Conservation (phyloP, 129 eudicot species). For the Pittosporum tobira region DNA sequence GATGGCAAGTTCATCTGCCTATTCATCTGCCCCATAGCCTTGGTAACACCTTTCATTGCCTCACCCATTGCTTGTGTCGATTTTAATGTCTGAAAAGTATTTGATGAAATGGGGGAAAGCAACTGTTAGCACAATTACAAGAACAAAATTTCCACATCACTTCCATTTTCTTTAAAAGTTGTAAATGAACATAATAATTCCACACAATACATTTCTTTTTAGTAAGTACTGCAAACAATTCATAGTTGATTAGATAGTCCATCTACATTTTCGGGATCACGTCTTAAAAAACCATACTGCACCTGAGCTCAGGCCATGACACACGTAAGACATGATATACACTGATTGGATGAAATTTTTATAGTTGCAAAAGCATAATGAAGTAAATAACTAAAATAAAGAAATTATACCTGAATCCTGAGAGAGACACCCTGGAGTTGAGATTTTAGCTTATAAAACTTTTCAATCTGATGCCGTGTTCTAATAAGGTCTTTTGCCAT, state of each 20-base stretch:
- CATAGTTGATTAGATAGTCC: too few species aligned
- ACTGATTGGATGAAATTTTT: neutral
- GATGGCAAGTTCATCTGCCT: slow-evolving; percentile 93
- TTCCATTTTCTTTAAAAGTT: too few species aligned
- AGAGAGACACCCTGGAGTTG: slow-evolving; percentile 93
- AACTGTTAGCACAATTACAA: neutral
- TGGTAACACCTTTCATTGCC: slow-evolving; percentile 98
- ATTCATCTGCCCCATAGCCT: slow-evolving; percentile 98
- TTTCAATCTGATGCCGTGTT: slow-evolving; percentile 89
- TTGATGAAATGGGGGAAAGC: neutral
- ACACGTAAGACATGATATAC: neutral
- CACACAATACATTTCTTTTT: too few species aligned
- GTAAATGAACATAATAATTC: too few species aligned
- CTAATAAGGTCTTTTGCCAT: slow-evolving; percentile 98
- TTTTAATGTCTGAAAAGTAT: slow-evolving; percentile 61
- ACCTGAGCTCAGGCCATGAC: neutral
- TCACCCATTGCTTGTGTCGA: slow-evolving; percentile 99
- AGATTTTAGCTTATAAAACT: slow-evolving; percentile 90
- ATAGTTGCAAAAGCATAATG: neutral
- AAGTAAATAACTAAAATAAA: neutral
- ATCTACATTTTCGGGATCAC: neutral
- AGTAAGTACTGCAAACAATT: too few species aligned
- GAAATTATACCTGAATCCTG: slow-evolving; percentile 67
- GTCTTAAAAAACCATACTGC: neutral
- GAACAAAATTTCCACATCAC: neutral